These are phyloP conservation scores for Diversispora eburnea DNA, from an alignment of 192 early-diverging fungal species.

Conservation along the genomic window DNA sequence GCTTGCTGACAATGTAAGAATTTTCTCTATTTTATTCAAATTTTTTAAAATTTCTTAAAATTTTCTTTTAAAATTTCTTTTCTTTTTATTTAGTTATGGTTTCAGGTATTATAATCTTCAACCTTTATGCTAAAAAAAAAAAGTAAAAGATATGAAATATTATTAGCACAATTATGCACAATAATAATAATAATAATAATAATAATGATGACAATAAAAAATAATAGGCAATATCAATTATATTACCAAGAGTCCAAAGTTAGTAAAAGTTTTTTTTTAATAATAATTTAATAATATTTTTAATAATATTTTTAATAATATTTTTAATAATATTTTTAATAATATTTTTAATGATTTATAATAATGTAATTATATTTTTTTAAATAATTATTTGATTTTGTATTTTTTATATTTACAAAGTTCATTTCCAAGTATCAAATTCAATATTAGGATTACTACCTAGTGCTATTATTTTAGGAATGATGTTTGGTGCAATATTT, in stretches of 20 bases:
- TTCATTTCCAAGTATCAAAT: constrained; percentile 65
- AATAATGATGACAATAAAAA: not conserved
- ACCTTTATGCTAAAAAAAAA: not conserved
- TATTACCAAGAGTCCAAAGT: constrained; percentile 73
- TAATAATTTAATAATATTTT: not conserved
- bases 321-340: not conserved
- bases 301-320: not conserved
- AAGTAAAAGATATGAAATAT: too few relatives aligned
- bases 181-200: not conserved
- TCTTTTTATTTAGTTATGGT: constrained; percentile 50
- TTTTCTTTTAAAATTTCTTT: not conserved
- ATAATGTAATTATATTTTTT: too few relatives aligned
- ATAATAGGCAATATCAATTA: constrained; percentile 61
- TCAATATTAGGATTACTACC: constrained; percentile 63
- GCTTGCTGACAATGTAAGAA: constrained; percentile 83
- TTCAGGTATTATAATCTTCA: constrained; percentile 42
- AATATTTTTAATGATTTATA: constrained; percentile 13
- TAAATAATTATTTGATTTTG: too few relatives aligned
- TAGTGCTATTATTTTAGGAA: constrained; percentile 69
- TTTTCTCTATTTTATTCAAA: constrained; percentile 21
- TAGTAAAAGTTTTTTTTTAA: constrained; percentile 11
- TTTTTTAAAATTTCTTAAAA: not conserved
- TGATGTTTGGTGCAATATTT: constrained; percentile 78
- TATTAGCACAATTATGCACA: not conserved
- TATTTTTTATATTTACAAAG: constrained; percentile 33